Base-by-base conservation (phyloP, 148 eudicot species). In the Polygonum maritimum region DNA sequence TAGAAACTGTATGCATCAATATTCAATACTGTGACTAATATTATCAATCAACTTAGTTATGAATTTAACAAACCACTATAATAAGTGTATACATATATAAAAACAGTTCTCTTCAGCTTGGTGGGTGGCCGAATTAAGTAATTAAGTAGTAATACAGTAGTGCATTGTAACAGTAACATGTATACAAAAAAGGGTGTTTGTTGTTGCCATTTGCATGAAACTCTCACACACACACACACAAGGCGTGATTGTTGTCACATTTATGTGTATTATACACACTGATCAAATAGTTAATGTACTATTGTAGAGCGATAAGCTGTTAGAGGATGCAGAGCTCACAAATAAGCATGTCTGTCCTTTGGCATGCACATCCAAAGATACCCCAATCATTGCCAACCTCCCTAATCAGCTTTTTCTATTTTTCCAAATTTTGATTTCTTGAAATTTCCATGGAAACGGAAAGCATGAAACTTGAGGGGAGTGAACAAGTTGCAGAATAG, bases 191-290 rank as follows among this genome's bases (percentile, higher is more conserved):
- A 33, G 39, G 7, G 69, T 31, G 4, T 2, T 15, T 14, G 6
- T 16, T 51, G 16, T 63, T 3, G 38, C 16, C 16, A 11, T 63
- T 31, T 63, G 69, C 69, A 63, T 63, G 69, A 63, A 63, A 3
- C 40, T 63, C 40, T 63, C 69, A 63, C 69, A 63, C 40, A 62
- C 38, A 62, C 40, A 62, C 69, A 63, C 38, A 63, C 9, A 63
- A 63, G 69, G 35, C 33, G 69, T 63, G 69, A 63, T 63, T 63
- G 69, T 26, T 26, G 69, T 33, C 69, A 63, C n/a, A 12, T 40
- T 33, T 63, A 63, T 63, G 40, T 63, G 14, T 63, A 26, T 12
- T 44, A 10, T 44, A 44, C 9, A 44, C 9, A 44, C 47, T 44
- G 47, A 44, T 44, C 10, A 44, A 44, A 10, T 44, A 44, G 47